Evolutionary conservation across 139 green algal species (phyloP).

Genomic region (Astrephomene gubernaculifera): DNA sequence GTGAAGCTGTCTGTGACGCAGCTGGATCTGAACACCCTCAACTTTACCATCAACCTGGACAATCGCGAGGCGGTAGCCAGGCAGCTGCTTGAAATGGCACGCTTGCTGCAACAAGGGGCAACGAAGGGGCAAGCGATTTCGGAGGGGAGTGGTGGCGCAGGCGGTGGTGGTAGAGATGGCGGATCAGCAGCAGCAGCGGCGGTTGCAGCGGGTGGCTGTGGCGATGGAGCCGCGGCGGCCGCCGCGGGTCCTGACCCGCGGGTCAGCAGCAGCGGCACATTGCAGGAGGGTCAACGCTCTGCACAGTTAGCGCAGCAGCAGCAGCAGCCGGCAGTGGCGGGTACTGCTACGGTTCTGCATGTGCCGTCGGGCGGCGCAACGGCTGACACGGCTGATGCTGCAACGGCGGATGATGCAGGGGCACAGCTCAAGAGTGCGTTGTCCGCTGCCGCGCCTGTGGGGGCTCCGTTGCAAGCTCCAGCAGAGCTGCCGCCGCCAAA

Average conservation of each 20-base stretch:
- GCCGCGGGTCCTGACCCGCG: too few relatives aligned
- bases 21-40: background rate
- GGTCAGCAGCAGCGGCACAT: too few relatives aligned
- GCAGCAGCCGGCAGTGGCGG: too few relatives aligned
- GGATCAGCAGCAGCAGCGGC: background rate
- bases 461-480: background rate
- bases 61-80: background rate
- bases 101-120: background rate
- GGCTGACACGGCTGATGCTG: too few relatives aligned
- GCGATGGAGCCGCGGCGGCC: background rate
- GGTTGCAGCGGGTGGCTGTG: background rate
- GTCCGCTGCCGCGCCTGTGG: too few relatives aligned
- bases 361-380: too few relatives aligned
- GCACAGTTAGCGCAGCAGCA: too few relatives aligned
- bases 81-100: background rate
- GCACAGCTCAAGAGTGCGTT: too few relatives aligned
- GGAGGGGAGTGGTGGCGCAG: background rate
- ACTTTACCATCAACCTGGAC: background rate
- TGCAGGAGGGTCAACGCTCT: too few relatives aligned
- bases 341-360: too few relatives aligned
- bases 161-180: background rate
- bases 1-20: background rate
- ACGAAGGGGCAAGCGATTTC: too few relatives aligned
- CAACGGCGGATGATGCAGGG: too few relatives aligned
- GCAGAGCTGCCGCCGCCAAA: background rate